phyloP scores from a whole-genome alignment of 306 rosid species.

The Quercus aquifolioides region DNA sequence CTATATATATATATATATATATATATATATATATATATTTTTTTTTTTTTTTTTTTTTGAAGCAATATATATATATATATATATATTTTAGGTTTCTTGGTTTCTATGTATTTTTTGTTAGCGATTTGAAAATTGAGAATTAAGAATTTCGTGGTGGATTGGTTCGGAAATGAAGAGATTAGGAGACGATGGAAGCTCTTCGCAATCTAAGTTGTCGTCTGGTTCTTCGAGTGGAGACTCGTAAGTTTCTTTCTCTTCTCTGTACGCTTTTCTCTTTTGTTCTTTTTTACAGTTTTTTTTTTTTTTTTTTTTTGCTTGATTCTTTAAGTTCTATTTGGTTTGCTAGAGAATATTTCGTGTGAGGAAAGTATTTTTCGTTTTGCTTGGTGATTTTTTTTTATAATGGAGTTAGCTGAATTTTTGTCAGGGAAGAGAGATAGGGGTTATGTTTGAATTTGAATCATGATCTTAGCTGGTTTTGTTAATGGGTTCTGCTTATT shows the following conservation, averaged over 20 bases:
- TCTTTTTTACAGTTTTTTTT: background rate
- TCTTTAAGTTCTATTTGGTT: constrained; percentile 11
- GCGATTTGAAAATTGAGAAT: background rate
- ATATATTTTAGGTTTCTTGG: too few relatives aligned
- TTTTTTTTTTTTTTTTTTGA: too few relatives aligned
- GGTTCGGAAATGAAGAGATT: constrained; percentile 1
- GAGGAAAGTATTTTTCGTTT: background rate
- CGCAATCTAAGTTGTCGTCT: constrained; percentile 25
- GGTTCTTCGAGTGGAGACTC: constrained; percentile 59
- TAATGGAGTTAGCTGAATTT: too few relatives aligned
- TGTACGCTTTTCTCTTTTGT: constrained; percentile 13
- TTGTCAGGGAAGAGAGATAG: too few relatives aligned
- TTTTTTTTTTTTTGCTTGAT: background rate
- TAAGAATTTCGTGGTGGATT: background rate
- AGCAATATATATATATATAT: too few relatives aligned
- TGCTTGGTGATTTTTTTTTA: too few relatives aligned
- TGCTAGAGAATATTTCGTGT: background rate
- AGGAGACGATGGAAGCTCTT: constrained; percentile 49
- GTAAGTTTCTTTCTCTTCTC: constrained; percentile 38
- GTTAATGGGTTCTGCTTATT: too few relatives aligned
- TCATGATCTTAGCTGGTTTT: too few relatives aligned
- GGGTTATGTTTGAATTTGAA: too few relatives aligned
- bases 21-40: too few relatives aligned
- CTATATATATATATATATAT: too few relatives aligned
- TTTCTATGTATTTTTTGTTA: background rate